phyloP scores from a whole-genome alignment of 2,329 filamentous ascomycete species.

The Ophiostoma pallidulum region DNA sequence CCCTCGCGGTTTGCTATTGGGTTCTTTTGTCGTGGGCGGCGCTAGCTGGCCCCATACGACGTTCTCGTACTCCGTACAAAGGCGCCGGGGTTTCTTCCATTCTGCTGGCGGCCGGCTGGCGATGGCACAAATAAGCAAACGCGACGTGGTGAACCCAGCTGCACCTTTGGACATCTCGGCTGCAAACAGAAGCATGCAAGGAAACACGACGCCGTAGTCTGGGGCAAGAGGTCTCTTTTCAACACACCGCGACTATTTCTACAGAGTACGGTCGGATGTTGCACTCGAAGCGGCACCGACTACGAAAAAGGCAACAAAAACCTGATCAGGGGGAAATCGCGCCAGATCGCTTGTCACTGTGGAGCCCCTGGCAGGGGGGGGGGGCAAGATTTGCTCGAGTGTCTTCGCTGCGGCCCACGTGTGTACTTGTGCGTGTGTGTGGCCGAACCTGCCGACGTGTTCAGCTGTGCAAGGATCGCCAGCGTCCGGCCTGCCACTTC shows the following conservation, averaged over 20 bases:
- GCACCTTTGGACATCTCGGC: too few relatives aligned
- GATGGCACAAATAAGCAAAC: too few relatives aligned
- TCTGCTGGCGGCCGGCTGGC: too few relatives aligned
- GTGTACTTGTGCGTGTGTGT: background rate
- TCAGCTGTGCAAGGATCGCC: conserved; percentile 9
- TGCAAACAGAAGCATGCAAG: too few relatives aligned
- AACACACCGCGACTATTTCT: too few relatives aligned
- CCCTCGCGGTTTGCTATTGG: too few relatives aligned
- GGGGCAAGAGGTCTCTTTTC: too few relatives aligned
- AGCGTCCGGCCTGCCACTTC: background rate
- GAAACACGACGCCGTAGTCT: too few relatives aligned
- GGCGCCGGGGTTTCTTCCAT: too few relatives aligned
- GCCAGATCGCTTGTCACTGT: conserved; percentile 6
- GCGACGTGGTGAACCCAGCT: too few relatives aligned
- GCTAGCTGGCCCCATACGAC: background rate
- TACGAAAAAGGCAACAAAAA: background rate
- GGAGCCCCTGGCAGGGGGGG: conserved; percentile 1
- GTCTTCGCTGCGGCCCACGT: conserved; percentile 3
- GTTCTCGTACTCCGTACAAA: too few relatives aligned
- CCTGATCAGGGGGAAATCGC: conserved; percentile 2
- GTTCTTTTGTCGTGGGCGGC: conserved; percentile 1
- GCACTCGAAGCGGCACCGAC: background rate
- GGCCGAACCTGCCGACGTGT: background rate
- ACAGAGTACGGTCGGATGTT: background rate
- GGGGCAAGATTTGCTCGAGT: background rate